These are phyloP conservation scores for Colletotrichum brevisporum DNA, from an alignment of 2,329 filamentous ascomycete species.

Conservation along the genomic window DNA sequence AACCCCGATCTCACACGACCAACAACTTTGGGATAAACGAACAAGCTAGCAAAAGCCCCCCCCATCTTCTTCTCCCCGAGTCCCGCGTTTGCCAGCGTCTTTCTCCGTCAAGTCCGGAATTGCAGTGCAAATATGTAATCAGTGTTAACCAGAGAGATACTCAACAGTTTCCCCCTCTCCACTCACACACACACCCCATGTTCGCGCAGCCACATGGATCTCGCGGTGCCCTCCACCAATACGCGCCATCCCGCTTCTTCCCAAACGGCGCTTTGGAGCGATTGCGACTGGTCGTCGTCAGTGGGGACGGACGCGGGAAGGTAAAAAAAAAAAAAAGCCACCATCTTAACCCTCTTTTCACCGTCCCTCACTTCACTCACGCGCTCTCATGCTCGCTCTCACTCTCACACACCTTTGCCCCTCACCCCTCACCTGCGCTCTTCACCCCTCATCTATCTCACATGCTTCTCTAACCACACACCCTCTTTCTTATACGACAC, in stretches of 20 bases:
- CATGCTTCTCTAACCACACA: background rate
- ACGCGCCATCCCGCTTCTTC: conserved; percentile 26
- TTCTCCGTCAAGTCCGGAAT: no score
- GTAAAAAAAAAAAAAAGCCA: conserved; percentile 25
- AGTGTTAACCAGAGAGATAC: no score
- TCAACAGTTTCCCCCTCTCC: background rate
- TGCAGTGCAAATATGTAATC: no score
- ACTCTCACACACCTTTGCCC: background rate
- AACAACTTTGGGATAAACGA: no score
- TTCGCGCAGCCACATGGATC: conserved; percentile 29
- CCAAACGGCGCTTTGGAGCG: conserved; percentile 37
- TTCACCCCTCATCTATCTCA: background rate
- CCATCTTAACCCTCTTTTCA: conserved; percentile 21
- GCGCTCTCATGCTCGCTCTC: background rate
- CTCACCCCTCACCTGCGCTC: conserved; percentile 4
- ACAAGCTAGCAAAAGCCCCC: no score
- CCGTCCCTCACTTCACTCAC: conserved; percentile 14
- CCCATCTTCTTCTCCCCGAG: no score
- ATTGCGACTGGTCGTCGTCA: conserved; percentile 27
- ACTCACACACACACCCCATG: background rate
- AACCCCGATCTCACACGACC: no score
- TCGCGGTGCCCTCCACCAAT: conserved; percentile 23
- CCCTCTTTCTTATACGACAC: background rate
- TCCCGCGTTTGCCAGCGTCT: no score
- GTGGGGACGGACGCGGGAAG: background rate